phyloP scores from a whole-genome alignment of 306 rosid genomes.

The Trifolium subterraneum region DNA sequence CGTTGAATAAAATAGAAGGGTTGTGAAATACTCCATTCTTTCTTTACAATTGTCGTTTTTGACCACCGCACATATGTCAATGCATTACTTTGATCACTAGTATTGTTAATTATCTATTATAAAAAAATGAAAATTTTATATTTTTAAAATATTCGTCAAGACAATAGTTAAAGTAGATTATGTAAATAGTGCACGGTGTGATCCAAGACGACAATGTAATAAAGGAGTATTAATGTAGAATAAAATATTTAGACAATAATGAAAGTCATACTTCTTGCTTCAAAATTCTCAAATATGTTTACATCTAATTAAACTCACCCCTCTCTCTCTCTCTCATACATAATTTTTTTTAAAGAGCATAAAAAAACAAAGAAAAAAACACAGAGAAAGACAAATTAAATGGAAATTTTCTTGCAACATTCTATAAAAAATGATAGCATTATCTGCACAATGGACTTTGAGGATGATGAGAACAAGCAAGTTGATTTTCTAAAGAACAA shows the following conservation, averaged over 20 bases:
- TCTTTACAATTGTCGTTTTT: too few relatives aligned
- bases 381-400: not conserved
- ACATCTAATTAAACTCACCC: conserved; percentile 44
- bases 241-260: conserved; percentile 14
- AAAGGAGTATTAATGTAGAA: too few relatives aligned
- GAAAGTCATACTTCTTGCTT: conserved; percentile 16
- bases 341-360: conserved; percentile 19
- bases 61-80: too few relatives aligned
- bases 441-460: conserved; percentile 88
- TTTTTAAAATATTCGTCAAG: too few relatives aligned
- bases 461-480: conserved; percentile 64
- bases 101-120: too few relatives aligned
- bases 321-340: conserved; percentile 32
- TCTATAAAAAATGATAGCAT: conserved; percentile 9
- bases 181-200: too few relatives aligned
- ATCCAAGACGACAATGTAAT: too few relatives aligned
- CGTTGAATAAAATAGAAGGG: too few relatives aligned
- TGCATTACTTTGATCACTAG: too few relatives aligned
- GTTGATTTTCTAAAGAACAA: conserved; percentile 57
- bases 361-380: not conserved
- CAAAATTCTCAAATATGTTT: conserved; percentile 37
- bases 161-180: too few relatives aligned
- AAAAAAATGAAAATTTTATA: too few relatives aligned
- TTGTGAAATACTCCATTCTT: too few relatives aligned
- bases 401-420: conserved; percentile 30